phyloP scores from a whole-genome alignment of 2,329 filamentous ascomycete genomes.

The Neoarthrinium moseri region DNA sequence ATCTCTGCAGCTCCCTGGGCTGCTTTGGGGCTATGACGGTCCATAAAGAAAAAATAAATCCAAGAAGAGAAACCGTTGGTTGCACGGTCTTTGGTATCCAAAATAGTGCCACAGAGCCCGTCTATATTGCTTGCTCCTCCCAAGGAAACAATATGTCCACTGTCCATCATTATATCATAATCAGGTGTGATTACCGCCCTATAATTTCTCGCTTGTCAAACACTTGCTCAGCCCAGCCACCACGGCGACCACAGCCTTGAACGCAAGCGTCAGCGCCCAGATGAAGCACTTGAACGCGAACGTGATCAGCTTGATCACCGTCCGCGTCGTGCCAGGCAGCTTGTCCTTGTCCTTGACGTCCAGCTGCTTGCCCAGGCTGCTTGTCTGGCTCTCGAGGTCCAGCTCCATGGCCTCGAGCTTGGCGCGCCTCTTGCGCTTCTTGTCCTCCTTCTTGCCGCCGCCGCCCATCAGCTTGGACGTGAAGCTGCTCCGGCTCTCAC shows the following conservation, averaged over 20 bases:
- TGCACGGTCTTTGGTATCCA: too few species aligned
- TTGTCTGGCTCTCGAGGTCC: slow-evolving; percentile 62
- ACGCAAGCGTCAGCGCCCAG: slow-evolving; percentile 54
- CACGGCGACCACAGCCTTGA: slow-evolving; percentile 52
- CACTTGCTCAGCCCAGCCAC: slow-evolving; percentile 51
- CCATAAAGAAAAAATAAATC: neutral
- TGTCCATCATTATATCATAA: slow-evolving; percentile 3
- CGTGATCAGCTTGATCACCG: slow-evolving; percentile 48
- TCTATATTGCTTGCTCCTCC: too few species aligned
- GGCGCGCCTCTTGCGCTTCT: slow-evolving; percentile 31
- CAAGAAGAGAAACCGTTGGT: too few species aligned
- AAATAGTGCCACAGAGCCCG: too few species aligned
- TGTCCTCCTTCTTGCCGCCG: slow-evolving; percentile 18
- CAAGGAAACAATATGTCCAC: neutral
- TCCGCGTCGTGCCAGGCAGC: slow-evolving; percentile 48
- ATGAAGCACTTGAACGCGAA: slow-evolving; percentile 57
- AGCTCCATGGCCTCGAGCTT: slow-evolving; percentile 59
- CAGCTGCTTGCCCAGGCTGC: slow-evolving; percentile 42
- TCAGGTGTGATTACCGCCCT: slow-evolving; percentile 2
- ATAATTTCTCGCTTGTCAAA: slow-evolving; percentile 41
- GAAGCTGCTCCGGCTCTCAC: slow-evolving; percentile 22
- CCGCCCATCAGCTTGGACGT: slow-evolving; percentile 4
- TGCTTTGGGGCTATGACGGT: too few species aligned
- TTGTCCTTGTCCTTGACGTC: slow-evolving; percentile 43
- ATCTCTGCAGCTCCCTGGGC: too few species aligned